Percentiles rank a stretch among this genome's conserved stretches.
These are phyloP conservation scores for Eimeria acervulina DNA, from an alignment of 169 alveolate genomes.

Conservation along the genomic window DNA sequence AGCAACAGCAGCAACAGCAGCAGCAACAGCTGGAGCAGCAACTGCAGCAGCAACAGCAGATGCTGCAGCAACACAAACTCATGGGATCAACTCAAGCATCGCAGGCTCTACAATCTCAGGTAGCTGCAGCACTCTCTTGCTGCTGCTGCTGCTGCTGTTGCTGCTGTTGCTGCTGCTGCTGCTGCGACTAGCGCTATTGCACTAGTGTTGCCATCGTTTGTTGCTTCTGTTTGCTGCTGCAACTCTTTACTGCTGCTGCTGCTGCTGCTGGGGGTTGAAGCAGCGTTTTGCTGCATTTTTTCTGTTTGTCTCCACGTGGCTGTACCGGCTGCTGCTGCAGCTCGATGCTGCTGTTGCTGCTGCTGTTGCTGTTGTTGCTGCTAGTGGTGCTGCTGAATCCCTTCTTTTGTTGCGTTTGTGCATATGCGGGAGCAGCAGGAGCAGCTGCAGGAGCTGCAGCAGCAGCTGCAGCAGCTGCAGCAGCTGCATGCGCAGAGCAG, in stretches of 20 bases:
- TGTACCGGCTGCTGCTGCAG: background rate
- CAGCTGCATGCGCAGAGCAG: slow-evolving; percentile 2
- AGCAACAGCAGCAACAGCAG: slow-evolving; percentile 22
- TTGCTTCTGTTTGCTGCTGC: background rate
- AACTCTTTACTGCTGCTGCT: too few relatives aligned
- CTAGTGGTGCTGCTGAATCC: background rate
- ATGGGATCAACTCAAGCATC: background rate
- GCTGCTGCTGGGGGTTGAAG: too few relatives aligned
- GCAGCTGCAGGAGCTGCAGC: slow-evolving; percentile 23
- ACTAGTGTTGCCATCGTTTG: background rate
- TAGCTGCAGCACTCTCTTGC: background rate
- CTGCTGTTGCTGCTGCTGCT: background rate
- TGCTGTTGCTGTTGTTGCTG: background rate
- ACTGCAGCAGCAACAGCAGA: background rate
- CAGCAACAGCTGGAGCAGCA: background rate
- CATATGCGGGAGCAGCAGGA: background rate
- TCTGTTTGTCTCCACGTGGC: too few relatives aligned
- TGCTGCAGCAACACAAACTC: background rate
- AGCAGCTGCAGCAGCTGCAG: slow-evolving; percentile 27
- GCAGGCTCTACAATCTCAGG: background rate
- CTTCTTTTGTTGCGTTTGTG: background rate
- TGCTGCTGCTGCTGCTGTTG: slow-evolving; percentile 1
- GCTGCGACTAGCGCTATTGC: background rate
- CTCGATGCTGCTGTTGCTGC: background rate
- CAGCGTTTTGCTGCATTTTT: too few relatives aligned